Percentiles rank a stretch among this genome's conserved stretches.
These are phyloP conservation scores for Globisporangium nagaii DNA, from an alignment of 352 stramenopile species.

Conservation along the genomic window DNA sequence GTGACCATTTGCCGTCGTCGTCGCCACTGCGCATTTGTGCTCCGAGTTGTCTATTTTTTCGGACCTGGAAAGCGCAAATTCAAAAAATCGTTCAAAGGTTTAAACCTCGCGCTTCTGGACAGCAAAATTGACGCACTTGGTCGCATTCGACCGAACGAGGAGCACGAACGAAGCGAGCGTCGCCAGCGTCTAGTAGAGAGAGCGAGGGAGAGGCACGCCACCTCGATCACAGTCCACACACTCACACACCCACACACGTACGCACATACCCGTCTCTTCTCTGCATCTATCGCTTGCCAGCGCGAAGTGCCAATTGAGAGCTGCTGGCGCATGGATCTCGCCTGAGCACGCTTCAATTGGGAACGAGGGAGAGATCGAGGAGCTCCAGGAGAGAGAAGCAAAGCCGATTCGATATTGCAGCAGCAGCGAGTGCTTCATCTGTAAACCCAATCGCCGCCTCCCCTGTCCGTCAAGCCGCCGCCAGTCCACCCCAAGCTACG, in stretches of 20 bases:
- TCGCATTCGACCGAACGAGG: neutral
- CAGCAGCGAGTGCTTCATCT: too few species aligned
- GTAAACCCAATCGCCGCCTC: too few species aligned
- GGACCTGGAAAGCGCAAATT: neutral
- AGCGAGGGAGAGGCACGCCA: too few species aligned
- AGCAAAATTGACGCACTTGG: neutral
- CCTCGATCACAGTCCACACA: too few species aligned
- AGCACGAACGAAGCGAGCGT: neutral
- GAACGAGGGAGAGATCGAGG: neutral
- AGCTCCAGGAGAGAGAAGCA: neutral
- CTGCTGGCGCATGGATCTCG: neutral
- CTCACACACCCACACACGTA: too few species aligned
- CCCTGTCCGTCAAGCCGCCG: too few species aligned
- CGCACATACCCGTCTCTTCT: neutral
- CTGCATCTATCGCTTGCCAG: too few species aligned
- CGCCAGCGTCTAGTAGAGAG: neutral
- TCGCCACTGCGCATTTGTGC: neutral
- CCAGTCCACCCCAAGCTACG: neutral
- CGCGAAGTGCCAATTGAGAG: neutral
- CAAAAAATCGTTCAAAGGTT: conserved; percentile 11
- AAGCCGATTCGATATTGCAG: too few species aligned
- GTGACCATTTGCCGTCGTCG: neutral
- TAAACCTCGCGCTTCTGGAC: conserved; percentile 5
- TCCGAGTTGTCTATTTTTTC: conserved; percentile 1
- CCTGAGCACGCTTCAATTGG: neutral